A percentile compares a stretch with the other conserved stretches of the same genome.
Conservation (phyloP, 192 early-diverging fungal genomes). For the Entrophospora sp. region DNA sequence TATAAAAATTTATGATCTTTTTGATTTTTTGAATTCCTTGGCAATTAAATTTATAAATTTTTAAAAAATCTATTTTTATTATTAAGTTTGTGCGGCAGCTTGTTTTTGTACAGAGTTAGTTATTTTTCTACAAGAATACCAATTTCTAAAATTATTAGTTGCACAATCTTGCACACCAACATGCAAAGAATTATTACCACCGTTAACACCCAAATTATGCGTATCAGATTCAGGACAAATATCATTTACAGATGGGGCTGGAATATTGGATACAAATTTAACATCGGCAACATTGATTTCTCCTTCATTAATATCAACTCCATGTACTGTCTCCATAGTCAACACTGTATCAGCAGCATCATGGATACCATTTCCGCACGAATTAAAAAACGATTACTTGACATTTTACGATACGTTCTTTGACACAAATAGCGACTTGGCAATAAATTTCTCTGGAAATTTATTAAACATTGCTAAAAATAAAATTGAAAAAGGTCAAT, state of each 20-base stretch:
- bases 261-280: background rate
- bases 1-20: no score
- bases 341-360: background rate
- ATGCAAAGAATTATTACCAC: background rate
- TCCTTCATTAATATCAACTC: background rate
- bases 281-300: background rate
- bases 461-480: background rate
- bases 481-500: background rate
- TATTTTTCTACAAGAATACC: conserved; percentile 27
- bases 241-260: background rate
- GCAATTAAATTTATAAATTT: background rate
- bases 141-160: conserved; percentile 18
- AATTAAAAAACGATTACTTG: background rate
- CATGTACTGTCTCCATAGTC: conserved; percentile 13
- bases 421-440: conserved; percentile 10
- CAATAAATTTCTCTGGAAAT: conserved; percentile 13
- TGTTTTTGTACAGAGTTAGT: conserved; percentile 29
- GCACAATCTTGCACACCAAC: background rate
- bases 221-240: background rate
- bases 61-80: background rate
- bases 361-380: conserved; percentile 10
- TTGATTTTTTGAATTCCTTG: no score
- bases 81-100: conserved; percentile 15
- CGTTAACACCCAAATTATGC: background rate
- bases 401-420: conserved; percentile 3